A percentile compares a stretch with the other conserved stretches of the same genome.
phyloP scores from a whole-genome alignment of 306 rosid species.

The Gillenia trifoliata region DNA sequence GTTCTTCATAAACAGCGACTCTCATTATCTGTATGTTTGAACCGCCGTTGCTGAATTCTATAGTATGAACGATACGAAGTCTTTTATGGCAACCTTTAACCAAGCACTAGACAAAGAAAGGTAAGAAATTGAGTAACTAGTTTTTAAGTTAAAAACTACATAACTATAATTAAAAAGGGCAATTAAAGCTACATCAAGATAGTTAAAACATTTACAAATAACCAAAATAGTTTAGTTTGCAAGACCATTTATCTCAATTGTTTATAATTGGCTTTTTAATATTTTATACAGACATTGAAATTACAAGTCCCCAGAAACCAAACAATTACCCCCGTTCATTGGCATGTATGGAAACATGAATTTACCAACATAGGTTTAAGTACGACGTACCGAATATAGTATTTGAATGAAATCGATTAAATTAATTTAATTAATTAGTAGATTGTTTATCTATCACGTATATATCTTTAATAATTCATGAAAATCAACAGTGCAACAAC shows the following conservation, averaged over 20 bases:
- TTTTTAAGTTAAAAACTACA: background rate
- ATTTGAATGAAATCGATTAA: too few species aligned
- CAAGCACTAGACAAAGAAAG: slow-evolving; percentile 54
- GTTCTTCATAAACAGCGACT: slow-evolving; percentile 83
- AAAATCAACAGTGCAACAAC: background rate
- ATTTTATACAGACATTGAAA: background rate
- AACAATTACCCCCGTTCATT: background rate
- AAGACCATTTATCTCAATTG: background rate
- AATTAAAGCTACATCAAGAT: too few species aligned
- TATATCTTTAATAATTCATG: too few species aligned
- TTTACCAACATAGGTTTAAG: background rate
- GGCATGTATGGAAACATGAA: background rate
- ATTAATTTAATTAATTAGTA: too few species aligned
- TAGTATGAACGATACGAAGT: slow-evolving; percentile 79
- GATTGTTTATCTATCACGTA: too few species aligned
- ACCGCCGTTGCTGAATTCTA: slow-evolving; percentile 79
- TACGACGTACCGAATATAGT: too few species aligned
- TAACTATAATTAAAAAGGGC: too few species aligned
- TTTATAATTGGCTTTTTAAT: too few species aligned
- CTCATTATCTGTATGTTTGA: slow-evolving; percentile 88
- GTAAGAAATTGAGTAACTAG: background rate
- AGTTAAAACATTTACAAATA: too few species aligned
- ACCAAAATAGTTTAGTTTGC: background rate
- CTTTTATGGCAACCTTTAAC: slow-evolving; percentile 97
- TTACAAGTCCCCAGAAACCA: background rate